These are phyloP conservation scores for Liquidambar formosana DNA, from an alignment of 164 flowering plant species.

Conservation along the genomic window DNA sequence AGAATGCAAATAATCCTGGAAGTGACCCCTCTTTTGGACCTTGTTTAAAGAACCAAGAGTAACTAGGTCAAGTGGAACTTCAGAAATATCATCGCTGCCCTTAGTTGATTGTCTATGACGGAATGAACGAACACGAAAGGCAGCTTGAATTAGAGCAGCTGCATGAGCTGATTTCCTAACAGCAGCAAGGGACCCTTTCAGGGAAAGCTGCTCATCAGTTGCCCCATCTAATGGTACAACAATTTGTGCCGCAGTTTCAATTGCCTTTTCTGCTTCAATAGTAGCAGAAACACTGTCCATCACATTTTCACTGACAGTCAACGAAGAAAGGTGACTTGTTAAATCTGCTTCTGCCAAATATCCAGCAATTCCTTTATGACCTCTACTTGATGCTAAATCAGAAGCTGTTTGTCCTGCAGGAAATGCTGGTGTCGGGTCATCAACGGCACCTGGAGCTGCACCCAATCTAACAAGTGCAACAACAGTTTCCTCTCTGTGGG, in stretches of 20 bases:
- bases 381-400: constrained; percentile 69
- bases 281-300: constrained; percentile 31
- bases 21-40: constrained; percentile 36
- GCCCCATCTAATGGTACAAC: constrained; percentile 20
- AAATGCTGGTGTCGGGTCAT: constrained; percentile 63
- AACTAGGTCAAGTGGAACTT: constrained; percentile 38
- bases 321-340: constrained; percentile 39
- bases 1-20: constrained; percentile 49
- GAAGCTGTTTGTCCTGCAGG: constrained; percentile 78
- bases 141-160: constrained; percentile 63
- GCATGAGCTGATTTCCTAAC: constrained; percentile 66
- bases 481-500: constrained; percentile 61
- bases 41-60: constrained; percentile 40
- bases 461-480: constrained; percentile 51
- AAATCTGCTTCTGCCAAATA: constrained; percentile 73
- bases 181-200: constrained; percentile 61
- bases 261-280: constrained; percentile 38
- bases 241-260: constrained; percentile 32
- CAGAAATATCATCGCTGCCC: constrained; percentile 29
- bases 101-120: constrained; percentile 36
- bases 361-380: constrained; percentile 81
- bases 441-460: constrained; percentile 61
- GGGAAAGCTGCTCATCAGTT: constrained; percentile 30
- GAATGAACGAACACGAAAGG: constrained; percentile 55
- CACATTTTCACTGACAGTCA: constrained; percentile 31